Percentiles rank a stretch among this genome's conserved stretches.
Evolutionary conservation across 73 alveolate genomes (phyloP).

Genomic region (Symbiodinium pilosum): DNA sequence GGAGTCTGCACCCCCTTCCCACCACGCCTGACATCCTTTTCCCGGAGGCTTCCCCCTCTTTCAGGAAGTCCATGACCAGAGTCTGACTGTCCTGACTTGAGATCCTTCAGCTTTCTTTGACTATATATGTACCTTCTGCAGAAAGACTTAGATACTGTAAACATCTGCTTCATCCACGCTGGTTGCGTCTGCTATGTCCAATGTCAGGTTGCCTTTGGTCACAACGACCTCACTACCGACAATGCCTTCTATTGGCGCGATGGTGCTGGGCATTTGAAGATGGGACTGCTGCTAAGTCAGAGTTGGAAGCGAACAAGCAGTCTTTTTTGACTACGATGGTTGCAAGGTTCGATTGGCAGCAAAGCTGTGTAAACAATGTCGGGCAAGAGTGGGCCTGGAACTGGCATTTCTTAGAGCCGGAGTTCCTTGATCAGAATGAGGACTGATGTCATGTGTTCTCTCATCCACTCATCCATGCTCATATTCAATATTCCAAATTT

Average conservation of each 20-base stretch:
- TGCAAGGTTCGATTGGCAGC: slow-evolving; percentile 88
- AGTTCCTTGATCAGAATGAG: slow-evolving; percentile 57
- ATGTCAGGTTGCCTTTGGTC: slow-evolving; percentile 60
- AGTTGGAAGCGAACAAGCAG: too few species aligned
- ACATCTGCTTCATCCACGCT: too few species aligned
- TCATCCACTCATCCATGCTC: not conserved
- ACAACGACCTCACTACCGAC: slow-evolving; percentile 85
- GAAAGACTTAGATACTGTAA: too few species aligned
- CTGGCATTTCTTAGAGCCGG: slow-evolving; percentile 87
- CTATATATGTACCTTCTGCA: too few species aligned
- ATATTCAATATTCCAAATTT: not conserved
- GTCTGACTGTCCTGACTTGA: too few species aligned
- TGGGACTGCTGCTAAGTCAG: slow-evolving; percentile 49
- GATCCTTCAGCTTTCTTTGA: too few species aligned
- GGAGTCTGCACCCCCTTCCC: too few species aligned
- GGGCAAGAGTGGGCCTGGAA: slow-evolving; percentile 94
- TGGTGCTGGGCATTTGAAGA: not conserved
- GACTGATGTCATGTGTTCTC: not conserved
- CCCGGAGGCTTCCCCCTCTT: too few species aligned
- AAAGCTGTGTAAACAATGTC: slow-evolving; percentile 64
- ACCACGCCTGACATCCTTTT: too few species aligned
- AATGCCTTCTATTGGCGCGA: slow-evolving; percentile 69
- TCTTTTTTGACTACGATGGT: too few species aligned
- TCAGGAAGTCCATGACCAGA: too few species aligned
- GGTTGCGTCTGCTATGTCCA: too few species aligned